A percentile compares a stretch with the other conserved stretches of the same genome.
These are phyloP conservation scores for Sclerotinia borealis DNA, from an alignment of 2,329 filamentous ascomycete species.

Conservation along the genomic window DNA sequence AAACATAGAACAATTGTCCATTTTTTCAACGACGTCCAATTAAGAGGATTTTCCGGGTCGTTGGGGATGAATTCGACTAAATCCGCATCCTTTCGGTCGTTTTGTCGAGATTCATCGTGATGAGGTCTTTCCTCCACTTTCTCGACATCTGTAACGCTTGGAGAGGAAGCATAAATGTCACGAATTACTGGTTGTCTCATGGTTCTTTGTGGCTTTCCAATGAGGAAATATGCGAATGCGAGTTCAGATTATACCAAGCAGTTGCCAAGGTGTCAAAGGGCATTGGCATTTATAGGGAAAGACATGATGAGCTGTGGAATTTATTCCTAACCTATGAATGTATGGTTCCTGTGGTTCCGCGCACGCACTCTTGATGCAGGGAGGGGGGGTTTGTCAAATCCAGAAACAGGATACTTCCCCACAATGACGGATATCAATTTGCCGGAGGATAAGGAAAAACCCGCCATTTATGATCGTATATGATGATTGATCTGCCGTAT, in stretches of 20 bases:
- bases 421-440: not conserved
- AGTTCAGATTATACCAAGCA: not conserved
- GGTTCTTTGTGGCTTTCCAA: not conserved
- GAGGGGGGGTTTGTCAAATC: not conserved
- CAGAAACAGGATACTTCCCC: not conserved
- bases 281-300: slow-evolving; percentile 1
- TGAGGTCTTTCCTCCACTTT: not conserved
- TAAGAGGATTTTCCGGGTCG: slow-evolving; percentile 26
- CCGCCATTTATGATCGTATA: not conserved
- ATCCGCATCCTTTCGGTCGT: not conserved
- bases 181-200: not conserved
- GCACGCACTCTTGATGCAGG: not conserved
- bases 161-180: not conserved
- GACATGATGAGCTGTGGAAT: not conserved
- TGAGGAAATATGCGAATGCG: not conserved
- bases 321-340: not conserved
- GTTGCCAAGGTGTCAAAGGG: not conserved
- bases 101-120: not conserved
- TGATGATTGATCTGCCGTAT: no score
- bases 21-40: slow-evolving; percentile 24
- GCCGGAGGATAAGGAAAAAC: not conserved
- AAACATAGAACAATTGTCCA: slow-evolving; percentile 26
- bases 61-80: slow-evolving; percentile 12
- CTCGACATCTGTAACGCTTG: not conserved
- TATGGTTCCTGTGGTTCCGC: not conserved